Conservation (phyloP, 257 asterid species). For the Orobanche coerulescens region DNA sequence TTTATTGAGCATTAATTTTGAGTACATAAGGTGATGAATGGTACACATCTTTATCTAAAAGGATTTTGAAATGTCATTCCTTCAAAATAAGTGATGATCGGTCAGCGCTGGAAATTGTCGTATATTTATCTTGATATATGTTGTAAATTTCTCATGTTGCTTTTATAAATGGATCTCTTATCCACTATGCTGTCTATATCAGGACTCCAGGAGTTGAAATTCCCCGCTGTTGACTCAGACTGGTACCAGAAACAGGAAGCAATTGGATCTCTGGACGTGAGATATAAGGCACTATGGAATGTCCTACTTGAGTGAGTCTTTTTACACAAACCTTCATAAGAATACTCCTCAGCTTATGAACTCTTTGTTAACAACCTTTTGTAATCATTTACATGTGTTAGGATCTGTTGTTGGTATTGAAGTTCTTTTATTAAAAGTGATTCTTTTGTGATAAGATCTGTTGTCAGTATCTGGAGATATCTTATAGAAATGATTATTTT, state of each 20-base stretch:
- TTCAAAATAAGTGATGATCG: conserved; percentile 6
- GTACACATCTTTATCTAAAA: neutral
- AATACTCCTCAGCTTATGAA: conserved; percentile 15
- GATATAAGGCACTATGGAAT: conserved; percentile 68
- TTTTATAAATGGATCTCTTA: conserved; percentile 20
- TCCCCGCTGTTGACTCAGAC: conserved; percentile 41
- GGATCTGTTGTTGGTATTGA: conserved; percentile 10
- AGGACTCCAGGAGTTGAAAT: conserved; percentile 52
- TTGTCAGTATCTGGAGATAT: conserved; percentile 6
- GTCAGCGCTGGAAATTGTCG: conserved; percentile 12
- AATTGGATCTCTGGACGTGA: conserved; percentile 55
- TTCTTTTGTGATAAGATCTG: neutral
- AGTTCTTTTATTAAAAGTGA: neutral
- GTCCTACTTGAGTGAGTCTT: conserved; percentile 57
- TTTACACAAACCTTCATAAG: conserved; percentile 14
- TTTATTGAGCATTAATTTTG: conserved; percentile 6
- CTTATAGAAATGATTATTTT: neutral
- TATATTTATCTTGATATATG: neutral
- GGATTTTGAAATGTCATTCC: conserved; percentile 12
- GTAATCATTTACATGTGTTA: neutral
- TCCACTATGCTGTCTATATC: conserved; percentile 19
- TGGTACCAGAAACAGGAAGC: conserved; percentile 72
- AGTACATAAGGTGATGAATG: neutral
- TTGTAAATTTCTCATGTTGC: conserved; percentile 17
- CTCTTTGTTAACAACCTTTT: neutral